Base-by-base conservation (phyloP, 2,329 filamentous ascomycete genomes). In the Colletotrichum melonis region DNA sequence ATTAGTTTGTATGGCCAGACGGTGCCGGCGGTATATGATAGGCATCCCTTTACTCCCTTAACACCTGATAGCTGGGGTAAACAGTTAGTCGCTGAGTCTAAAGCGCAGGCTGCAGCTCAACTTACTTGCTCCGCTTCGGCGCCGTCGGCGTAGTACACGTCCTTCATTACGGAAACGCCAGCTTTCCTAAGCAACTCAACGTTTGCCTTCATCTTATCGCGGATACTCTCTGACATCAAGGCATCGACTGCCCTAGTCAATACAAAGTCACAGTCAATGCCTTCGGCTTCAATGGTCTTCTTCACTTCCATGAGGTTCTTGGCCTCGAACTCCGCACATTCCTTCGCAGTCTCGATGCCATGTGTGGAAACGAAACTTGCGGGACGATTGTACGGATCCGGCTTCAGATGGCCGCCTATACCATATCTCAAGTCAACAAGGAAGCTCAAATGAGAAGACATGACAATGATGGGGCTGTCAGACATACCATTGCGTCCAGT, bases 401-500 rank as follows among this genome's bases (percentile, higher is more conserved):
- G 83, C 14, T 82, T 83, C 2, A 86, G 86, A 69, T 86, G 84
- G 19, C 84, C 80, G 2, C 90, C 90, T 66, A 86, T 85, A 1
- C 82, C 81, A n/a, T 82, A 80, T 3, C 88, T 88, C 19, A 86
- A 77, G 4, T 82, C 77, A 26, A 80, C 74, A 78, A 76, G 90
- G 90, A 26, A 12, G 32, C 32, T 82, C 80, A 2, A 83, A 2
- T 49, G 72, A 74, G 90, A 91, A 22, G 84, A 84, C 26, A 86
- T 86, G 73, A 78, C 77, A 35, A 12, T 35, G 32, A 35, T 35
- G 11, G 32, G 32, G 32, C 12, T 76, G 88, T 87, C 19, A n/a
- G 74, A 88, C 84, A 77, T 87, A 55, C 87, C 88, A 74, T 89
- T 89, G 55, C 88, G 84, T 1, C 86, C 88, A 3, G 88, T 90